Conservation (phyloP, 1,139 yeast species). For the Yamadazyma mexicana region DNA sequence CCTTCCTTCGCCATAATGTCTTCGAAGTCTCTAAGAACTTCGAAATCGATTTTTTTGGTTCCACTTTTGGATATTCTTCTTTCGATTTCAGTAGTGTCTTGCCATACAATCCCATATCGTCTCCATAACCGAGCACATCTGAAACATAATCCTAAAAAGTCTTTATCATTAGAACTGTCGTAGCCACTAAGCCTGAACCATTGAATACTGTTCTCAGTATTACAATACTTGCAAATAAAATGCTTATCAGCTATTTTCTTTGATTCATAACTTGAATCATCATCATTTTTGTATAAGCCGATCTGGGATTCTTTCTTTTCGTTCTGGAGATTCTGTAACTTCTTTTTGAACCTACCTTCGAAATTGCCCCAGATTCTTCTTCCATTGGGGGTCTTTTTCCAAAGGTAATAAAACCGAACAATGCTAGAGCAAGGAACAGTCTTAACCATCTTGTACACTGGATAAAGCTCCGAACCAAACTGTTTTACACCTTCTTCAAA, state of each 20-base stretch:
- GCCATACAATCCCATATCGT: slow-evolving; percentile 89
- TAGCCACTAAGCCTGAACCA: slow-evolving; percentile 78
- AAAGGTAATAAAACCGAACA: slow-evolving; percentile 80
- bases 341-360: slow-evolving; percentile 68
- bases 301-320: slow-evolving; percentile 28
- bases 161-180: slow-evolving; percentile 30
- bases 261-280: slow-evolving; percentile 69
- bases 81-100: slow-evolving; percentile 68
- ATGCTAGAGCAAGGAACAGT: slow-evolving; percentile 74
- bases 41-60: slow-evolving; percentile 68
- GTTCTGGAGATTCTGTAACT: slow-evolving; percentile 32
- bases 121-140: slow-evolving; percentile 93
- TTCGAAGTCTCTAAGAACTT: slow-evolving; percentile 66
- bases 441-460: slow-evolving; percentile 66
- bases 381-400: slow-evolving; percentile 87
- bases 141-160: slow-evolving; percentile 61
- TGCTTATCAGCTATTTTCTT: slow-evolving; percentile 43
- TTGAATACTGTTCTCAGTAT: slow-evolving; percentile 49
- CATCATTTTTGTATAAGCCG: slow-evolving; percentile 58
- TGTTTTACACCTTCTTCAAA: slow-evolving; percentile 77
- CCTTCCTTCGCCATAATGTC: slow-evolving; percentile 54
- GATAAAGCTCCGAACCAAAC: slow-evolving; percentile 79
- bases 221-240: slow-evolving; percentile 67
- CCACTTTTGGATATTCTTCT: slow-evolving; percentile 47
- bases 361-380: slow-evolving; percentile 79